Base-by-base conservation (phyloP, 306 rosid genomes). In the Boehmeria nivea region DNA sequence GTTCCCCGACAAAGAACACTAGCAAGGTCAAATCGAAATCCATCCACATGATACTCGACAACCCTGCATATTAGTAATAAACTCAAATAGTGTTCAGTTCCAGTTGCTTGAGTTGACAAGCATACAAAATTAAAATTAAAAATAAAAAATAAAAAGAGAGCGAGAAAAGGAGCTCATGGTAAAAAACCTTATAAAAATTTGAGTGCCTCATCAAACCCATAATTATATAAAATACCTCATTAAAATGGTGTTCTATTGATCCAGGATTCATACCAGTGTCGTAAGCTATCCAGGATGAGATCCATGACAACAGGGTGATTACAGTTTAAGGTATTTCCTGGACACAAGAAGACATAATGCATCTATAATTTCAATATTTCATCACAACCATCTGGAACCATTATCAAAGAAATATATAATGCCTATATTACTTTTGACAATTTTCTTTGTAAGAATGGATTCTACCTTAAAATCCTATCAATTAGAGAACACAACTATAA, bases 11-110 rank as follows among this genome's bases (percentile, higher is more conserved):
- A 91, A 59, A 91, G 82, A 60, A 59, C 81, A 78, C 96, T 87
- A 6, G 99, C 76, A 59, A 91, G 99, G 74, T 91, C 99, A 85
- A 91, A 91, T 74, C 96, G 80, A 78, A 91, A 91, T 56, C 96
- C 96, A 76, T 91, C 95, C 58, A 87, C 93, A 38, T 91, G 99
- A 78, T 87, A 91, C 56, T 91, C 99, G 45, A 75, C 71, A 26
- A 81, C 99, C 99, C 96, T 87, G 59, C 61, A 78, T 73, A 64
- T 45, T 36, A 44, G 58, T 50, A 54, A n/a, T n/a, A n/a, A n/a
- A n/a, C n/a, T n/a, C n/a, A n/a, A 70, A 59, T 63, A 40, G 43
- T 3, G 21, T 24, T 36, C 45, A 26, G 24, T 12, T 50, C 12
- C 15, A 22, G 21, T 44, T 60, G 49, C 36, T 27, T 13, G 59